phyloP scores from a whole-genome alignment of 2,329 filamentous ascomycete genomes.

The Sordariomycetes sp. region DNA sequence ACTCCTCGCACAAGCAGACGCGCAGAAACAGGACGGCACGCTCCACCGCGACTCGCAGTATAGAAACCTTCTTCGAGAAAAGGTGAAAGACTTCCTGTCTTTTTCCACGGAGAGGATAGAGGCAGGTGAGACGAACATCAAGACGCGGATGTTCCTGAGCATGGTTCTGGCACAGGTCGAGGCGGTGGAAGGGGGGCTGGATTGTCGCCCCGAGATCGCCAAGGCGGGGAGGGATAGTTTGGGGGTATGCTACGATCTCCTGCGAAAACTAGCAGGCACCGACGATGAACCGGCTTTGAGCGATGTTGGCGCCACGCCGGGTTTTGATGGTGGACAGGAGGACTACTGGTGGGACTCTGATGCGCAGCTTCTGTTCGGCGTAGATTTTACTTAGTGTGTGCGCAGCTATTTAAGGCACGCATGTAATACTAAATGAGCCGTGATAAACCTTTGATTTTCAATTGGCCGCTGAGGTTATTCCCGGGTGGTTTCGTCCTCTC shows the following conservation, averaged over 20 bases:
- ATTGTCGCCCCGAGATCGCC: conserved; percentile 16
- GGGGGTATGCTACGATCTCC: conserved; percentile 16
- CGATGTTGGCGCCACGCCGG: not conserved
- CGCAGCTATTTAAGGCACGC: too few relatives aligned
- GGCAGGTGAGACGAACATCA: conserved; percentile 31
- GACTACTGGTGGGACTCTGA: too few relatives aligned
- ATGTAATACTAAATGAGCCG: too few relatives aligned
- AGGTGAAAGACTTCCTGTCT: conserved; percentile 15
- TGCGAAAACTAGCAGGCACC: conserved; percentile 8
- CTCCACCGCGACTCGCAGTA: conserved; percentile 15
- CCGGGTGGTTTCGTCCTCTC: too few relatives aligned
- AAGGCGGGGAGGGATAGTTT: conserved; percentile 21
- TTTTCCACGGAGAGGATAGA: conserved; percentile 20
- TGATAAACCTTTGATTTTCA: too few relatives aligned
- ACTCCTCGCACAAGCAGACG: conserved; percentile 20
- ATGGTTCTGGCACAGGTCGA: conserved; percentile 28
- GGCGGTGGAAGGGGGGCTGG: conserved; percentile 16
- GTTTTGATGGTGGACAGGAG: too few relatives aligned
- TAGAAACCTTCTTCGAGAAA: conserved; percentile 19
- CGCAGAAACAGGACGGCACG: conserved; percentile 17
- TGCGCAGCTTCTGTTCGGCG: too few relatives aligned
- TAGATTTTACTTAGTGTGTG: too few relatives aligned
- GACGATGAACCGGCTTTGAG: too few relatives aligned
- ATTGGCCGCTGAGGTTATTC: too few relatives aligned
- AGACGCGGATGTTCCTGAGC: conserved; percentile 25